Evolutionary conservation across 2,329 filamentous ascomycete genomes (phyloP), one percentile per base, ranked within the genome.

Genomic region (Epichloe baconii): DNA sequence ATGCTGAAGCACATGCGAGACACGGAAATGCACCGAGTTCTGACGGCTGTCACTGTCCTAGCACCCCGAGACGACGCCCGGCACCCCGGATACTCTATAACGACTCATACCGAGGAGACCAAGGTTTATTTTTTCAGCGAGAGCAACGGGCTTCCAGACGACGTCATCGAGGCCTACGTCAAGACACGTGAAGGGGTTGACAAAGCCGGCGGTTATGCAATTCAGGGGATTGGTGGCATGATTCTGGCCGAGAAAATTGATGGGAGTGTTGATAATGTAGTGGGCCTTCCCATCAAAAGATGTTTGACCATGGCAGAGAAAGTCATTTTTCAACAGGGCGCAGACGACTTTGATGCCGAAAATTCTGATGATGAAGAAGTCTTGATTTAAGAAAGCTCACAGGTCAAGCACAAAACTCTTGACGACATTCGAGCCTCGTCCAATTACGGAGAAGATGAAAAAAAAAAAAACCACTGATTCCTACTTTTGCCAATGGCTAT

Each of bases 161-260:
- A 95, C 53, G 78, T 95, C 58, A 83, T 97, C 53, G 73, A 88
- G 59, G 79, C 72, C 5, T 90, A 90, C 64, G 85, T 90, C 52
- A 78, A 76, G 62, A 96, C 91, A 21, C 77, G 91, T 51, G 93
- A 98, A 72, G 93, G 93, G 2, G 89, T 82, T 11, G 93, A 97
- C 68, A 98, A 97, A 74, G 93, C 93, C 0, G 93, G 93, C 2
- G 93, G 93, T 0, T 98, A 98, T 67, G 93, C 88, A 1, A 79
- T 98, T 49, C 93, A 98, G 68, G 93, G 91, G 0, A 73, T 91
- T 11, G 93, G 87, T 1, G 85, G 86, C 8, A 82, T 96, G 64
- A 74, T 98, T 53, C 68, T 98, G 52, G 82, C 98, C 12, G 89
- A 96, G 66, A 85, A 78, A 66, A 86, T 98, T 57, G 87, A 95